Evolutionary conservation across 345 rosid species (phyloP).

Genomic region (Aquilaria yunnanensis): DNA sequence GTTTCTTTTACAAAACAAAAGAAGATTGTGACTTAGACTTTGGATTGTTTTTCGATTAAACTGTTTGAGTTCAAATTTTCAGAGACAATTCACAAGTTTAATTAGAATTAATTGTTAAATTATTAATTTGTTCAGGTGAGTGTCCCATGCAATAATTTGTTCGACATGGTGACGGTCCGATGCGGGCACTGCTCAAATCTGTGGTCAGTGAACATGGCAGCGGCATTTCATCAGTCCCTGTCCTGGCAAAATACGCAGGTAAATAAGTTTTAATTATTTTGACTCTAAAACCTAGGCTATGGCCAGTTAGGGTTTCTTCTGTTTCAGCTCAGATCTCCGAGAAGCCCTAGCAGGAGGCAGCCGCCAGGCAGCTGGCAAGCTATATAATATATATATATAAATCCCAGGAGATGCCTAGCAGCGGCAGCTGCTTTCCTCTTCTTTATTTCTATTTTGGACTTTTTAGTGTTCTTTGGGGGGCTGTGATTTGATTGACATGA

Average conservation of each 20-base stretch:
- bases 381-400: no score
- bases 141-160: constrained; percentile 87
- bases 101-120: background rate
- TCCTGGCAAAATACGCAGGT: constrained; percentile 77
- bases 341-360: constrained; percentile 31
- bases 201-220: constrained; percentile 98
- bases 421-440: constrained; percentile 1
- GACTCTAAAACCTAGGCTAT: constrained; percentile 30
- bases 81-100: no score
- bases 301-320: constrained; percentile 7
- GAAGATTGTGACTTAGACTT: no score
- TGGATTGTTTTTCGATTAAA: no score
- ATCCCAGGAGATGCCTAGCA: no score
- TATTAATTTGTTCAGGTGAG: constrained; percentile 56
- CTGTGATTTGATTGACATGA: constrained; percentile 44
- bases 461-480: constrained; percentile 1
- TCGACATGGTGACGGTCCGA: constrained; percentile 90
- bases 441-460: background rate
- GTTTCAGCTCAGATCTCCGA: constrained; percentile 25
- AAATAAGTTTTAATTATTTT: background rate
- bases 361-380: no score
- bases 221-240: constrained; percentile 67
- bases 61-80: no score
- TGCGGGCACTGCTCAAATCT: constrained; percentile 96
- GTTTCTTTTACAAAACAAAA: no score